Conservation (phyloP, 2,329 filamentous ascomycete species). For the Cercospora beticola region DNA sequence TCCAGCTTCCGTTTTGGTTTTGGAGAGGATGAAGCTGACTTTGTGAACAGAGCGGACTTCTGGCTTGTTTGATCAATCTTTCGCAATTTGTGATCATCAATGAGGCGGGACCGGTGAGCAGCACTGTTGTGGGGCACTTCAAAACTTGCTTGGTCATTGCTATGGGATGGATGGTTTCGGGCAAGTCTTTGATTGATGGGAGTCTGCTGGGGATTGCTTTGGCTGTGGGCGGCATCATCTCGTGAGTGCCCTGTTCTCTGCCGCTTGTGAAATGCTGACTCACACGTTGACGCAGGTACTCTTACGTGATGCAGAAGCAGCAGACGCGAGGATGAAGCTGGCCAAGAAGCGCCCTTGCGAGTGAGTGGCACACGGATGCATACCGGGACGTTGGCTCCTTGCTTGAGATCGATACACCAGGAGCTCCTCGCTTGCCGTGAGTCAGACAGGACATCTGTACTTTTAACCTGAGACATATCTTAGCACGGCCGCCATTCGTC, state of each 20-base stretch:
- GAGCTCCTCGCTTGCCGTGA: background rate
- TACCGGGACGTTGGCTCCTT: background rate
- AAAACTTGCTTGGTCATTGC: constrained; percentile 38
- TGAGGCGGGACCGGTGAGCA: constrained; percentile 36
- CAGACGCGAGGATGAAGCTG: constrained; percentile 19
- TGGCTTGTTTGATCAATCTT: constrained; percentile 63
- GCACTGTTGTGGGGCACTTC: constrained; percentile 39
- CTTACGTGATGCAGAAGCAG: constrained; percentile 21
- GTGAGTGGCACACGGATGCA: background rate
- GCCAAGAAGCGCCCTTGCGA: background rate
- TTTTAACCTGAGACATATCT: background rate
- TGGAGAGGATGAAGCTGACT: constrained; percentile 6
- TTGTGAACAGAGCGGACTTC: constrained; percentile 56
- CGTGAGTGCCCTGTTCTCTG: constrained; percentile 26
- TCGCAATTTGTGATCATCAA: constrained; percentile 40
- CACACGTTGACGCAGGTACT: constrained; percentile 16
- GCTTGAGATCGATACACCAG: background rate
- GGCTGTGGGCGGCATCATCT: constrained; percentile 37
- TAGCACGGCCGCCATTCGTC: background rate
- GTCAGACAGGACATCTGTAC: background rate
- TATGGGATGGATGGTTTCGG: constrained; percentile 35
- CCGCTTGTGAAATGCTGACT: constrained; percentile 6
- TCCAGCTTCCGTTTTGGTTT: background rate
- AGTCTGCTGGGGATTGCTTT: constrained; percentile 35
- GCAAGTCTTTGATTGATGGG: constrained; percentile 29